Evolutionary conservation across 129 eudicot genomes (phyloP).

Genomic region (Flaveria brownii): DNA sequence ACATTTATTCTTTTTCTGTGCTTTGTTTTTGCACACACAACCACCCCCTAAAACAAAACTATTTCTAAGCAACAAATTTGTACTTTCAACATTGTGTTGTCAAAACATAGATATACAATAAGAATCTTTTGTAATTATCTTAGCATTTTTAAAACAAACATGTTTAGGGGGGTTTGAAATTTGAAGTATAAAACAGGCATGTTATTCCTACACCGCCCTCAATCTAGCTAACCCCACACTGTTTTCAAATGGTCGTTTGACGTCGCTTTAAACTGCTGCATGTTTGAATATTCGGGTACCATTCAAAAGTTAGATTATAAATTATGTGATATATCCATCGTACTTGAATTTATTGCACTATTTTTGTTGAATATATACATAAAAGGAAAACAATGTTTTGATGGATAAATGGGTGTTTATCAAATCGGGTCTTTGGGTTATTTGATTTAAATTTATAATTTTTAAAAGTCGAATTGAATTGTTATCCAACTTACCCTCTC

Average conservation of each 20-base stretch:
- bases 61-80: conserved; percentile 22
- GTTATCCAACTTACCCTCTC: neutral
- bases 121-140: conserved; percentile 28
- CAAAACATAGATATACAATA: conserved; percentile 22
- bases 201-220: too few species aligned
- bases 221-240: too few species aligned
- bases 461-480: neutral
- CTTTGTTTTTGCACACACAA: conserved; percentile 1
- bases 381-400: neutral
- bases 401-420: neutral
- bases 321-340: neutral
- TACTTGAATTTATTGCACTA: neutral
- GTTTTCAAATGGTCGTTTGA: too few species aligned
- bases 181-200: neutral
- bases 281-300: neutral
- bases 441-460: neutral
- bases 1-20: conserved; percentile 30
- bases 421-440: neutral
- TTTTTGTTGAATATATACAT: neutral
- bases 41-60: neutral
- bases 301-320: neutral
- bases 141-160: neutral
- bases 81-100: conserved; percentile 40
- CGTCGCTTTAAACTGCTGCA: too few species aligned
- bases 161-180: neutral